Evolutionary conservation across 2,329 filamentous ascomycete species (phyloP), one percentile per base, ranked within the genome.

Genomic region (Pyricularia grisea): DNA sequence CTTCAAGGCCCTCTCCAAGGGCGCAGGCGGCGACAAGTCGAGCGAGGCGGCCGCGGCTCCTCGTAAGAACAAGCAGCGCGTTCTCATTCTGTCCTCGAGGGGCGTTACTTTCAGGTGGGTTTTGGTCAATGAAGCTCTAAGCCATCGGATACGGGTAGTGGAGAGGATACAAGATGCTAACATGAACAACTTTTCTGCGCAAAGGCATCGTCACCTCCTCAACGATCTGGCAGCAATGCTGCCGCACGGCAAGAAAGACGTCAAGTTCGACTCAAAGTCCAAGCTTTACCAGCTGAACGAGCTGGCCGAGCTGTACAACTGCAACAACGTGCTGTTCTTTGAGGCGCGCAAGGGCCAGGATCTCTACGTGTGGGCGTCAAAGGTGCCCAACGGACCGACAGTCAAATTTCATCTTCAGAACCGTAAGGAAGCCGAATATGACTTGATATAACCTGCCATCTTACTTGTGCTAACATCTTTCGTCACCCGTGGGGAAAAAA

Each of bases 221-320:
- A 92, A 94, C 76, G 95, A 99, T 76, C 85, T 99, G 66, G 88
- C 93, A 70, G 86, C 91, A 33, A 89, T 99, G 79, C 89, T 99
- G 73, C 95, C 95, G 2, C 95, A 99, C 79, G 90, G 90, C 73
- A 89, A 93, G 76, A 97, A 97, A 82, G 95, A 99, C 78, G 93
- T 92, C 74, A 99, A 99, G 81, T 92, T 97, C 73, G 95, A 99
- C 79, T 95, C 93, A 68, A 98, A 98, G 82, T 94, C 92, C 55
- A 93, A 95, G 83, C 85, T 93, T 74, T 86, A 88, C 85, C 84
- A 91, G 77, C 87, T 97, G 67, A 95, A 95, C 81, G 92, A 94
- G 75, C 76, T 82, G 60, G 86, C 86, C 55, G 88, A 90, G 72
- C 85, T 94, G 33, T 93, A 94, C 83, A 93, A 92, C 78, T 94